Evolutionary conservation across 2,329 filamentous ascomycete species (phyloP), one percentile per base, ranked within the genome.

Genomic region (Leptographium flavum): DNA sequence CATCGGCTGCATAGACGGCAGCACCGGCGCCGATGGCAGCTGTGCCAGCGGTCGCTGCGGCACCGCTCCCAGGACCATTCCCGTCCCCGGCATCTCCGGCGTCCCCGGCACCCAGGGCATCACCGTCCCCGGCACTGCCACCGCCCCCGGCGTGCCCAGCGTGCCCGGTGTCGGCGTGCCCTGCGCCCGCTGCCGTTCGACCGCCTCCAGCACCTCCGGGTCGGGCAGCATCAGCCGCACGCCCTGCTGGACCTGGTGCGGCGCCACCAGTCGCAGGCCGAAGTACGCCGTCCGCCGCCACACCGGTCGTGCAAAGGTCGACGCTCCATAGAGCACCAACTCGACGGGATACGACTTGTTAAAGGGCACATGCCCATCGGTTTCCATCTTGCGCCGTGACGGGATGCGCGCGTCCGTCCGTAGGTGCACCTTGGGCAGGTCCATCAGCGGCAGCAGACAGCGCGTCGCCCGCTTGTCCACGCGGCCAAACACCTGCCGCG

Each of bases 201-300:
- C n/a, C n/a, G n/a, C n/a, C n/a, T n/a, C n/a, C n/a, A n/a, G n/a
- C n/a, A n/a, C n/a, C n/a, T n/a, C n/a, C n/a, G n/a, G n/a, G n/a
- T n/a, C n/a, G n/a, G 90, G 88, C 52, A 95, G 94, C 59, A 76
- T 73, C 15, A 92, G 74, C 39, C 78, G 74, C 44, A 82, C 74
- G 11, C 81, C 82, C 45, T 71, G 70, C 46, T 86, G 78, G 8
- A 83, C 72, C 42, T 76, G 72, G 33, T 76, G 69, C 14, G 76
- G 87, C 42, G 69, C 74, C 32, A 76, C 67, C 11, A 96, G 68
- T 62, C 74, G 80, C 19, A 92, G 62, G 48, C 79, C 74, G 50
- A 73, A 73, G 51, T 77, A 77, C 3, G 72, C 72, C 1, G 95
- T 69, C 47, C 76, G 74, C 43, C 65, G 73, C 2, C 86, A 88